phyloP scores from a whole-genome alignment of 83 land plant genomes.

The Thuja plicata region DNA sequence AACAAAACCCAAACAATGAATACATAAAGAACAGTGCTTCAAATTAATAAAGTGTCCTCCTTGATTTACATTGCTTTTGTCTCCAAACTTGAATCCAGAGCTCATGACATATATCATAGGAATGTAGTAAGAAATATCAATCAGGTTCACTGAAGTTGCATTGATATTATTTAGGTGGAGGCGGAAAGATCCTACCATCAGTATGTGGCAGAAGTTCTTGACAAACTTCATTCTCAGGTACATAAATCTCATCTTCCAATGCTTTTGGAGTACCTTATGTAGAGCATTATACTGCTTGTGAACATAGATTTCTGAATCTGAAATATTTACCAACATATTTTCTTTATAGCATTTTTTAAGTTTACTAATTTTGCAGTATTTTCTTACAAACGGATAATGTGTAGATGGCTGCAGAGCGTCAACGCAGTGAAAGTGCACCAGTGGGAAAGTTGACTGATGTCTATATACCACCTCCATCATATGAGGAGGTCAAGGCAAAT shows the following conservation, averaged over 20 bases:
- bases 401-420: slow-evolving; percentile 29
- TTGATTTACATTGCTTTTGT: not conserved
- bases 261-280: not conserved
- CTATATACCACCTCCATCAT: slow-evolving; percentile 15
- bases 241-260: not conserved
- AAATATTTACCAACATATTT: not conserved
- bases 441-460: slow-evolving; percentile 7
- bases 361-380: not conserved
- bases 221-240: slow-evolving; percentile 60
- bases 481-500: slow-evolving; percentile 21
- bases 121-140: not conserved
- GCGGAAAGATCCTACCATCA: slow-evolving; percentile 62
- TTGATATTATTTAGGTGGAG: slow-evolving; percentile 44
- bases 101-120: not conserved
- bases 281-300: not conserved
- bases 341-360: not conserved
- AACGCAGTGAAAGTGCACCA: slow-evolving; percentile 22
- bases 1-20: not conserved
- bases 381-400: not conserved
- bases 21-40: not conserved
- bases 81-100: not conserved
- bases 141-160: not conserved
- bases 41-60: not conserved
- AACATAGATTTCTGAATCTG: not conserved
- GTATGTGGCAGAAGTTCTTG: slow-evolving; percentile 40